Evolutionary conservation across 2,329 filamentous ascomycete species (phyloP), one percentile per base, ranked within the genome.

Genomic region (Cryphonectria radicalis): DNA sequence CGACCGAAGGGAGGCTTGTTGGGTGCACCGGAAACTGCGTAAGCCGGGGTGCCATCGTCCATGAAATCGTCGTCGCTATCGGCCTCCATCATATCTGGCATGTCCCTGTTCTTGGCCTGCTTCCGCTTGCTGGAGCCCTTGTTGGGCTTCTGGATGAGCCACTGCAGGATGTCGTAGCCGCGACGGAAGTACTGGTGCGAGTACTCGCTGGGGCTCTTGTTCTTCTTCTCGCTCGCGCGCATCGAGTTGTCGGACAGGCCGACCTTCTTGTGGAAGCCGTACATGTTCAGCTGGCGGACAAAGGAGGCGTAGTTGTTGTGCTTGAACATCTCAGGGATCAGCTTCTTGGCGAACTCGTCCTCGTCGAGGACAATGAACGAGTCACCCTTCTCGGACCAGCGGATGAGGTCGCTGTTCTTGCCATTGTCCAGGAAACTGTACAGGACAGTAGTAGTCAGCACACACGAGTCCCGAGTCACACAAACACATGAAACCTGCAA

Each of bases 271-370:
- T 99, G 96, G 78, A 99, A 99, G 73, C 97, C 95, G 80, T 97
- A 98, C 86, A 98, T 98, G 82, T 98, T 97, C 74, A 98, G 87
- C 80, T 98, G 95, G 50, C 95, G 91, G 69, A 98, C 95, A 79
- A 98, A 98, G 75, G 95, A 97, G 63, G 95, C 95, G 81, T 98
- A 98, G 80, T 98, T 98, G 87, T 95, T 97, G 84, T 99, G 96
- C 82, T 99, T 99, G 87, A 99, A 99, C 74, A 98, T 91, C 81
- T 98, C 97, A 0, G 96, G 96, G 35, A 99, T 93, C 76, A 99
- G 92, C 53, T 93, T 94, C 82, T 98, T 98, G 28, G 96, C 98
- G 79, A 99, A 99, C 82, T 97, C 95, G 78, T 99, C 96, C 82
- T 99, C 96, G 78, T 99, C 95, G 11, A 98, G 84, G 4, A 99